phyloP scores from a whole-genome alignment of 2,329 filamentous ascomycete genomes.

The Hypoxylon sp. region DNA sequence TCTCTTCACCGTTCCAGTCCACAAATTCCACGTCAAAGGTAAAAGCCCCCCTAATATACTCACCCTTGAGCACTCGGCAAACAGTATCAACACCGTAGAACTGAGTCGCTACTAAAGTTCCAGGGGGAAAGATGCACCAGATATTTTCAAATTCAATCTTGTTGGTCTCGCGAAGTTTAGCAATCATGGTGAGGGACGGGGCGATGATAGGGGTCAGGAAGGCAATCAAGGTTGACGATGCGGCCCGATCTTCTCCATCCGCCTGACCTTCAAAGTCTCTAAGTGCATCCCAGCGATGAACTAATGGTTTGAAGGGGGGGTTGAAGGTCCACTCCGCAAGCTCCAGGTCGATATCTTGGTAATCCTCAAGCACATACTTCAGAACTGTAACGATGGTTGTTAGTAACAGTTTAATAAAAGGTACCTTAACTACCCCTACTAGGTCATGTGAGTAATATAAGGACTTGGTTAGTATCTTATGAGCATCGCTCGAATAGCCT shows the following conservation, averaged over 20 bases:
- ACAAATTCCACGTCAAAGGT: conserved; percentile 55
- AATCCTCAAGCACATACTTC: conserved; percentile 51
- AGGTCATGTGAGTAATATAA: neutral
- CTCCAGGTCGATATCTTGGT: conserved; percentile 56
- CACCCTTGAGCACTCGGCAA: conserved; percentile 55
- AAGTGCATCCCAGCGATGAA: conserved; percentile 56
- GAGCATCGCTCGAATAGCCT: neutral
- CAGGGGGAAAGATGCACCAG: conserved; percentile 57
- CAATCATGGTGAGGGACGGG: conserved; percentile 48
- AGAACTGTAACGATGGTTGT: conserved; percentile 52
- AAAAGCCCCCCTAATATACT: conserved; percentile 19
- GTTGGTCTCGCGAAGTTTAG: conserved; percentile 50
- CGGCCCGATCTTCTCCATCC: neutral
- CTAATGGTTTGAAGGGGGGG: conserved; percentile 55
- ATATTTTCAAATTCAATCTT: conserved; percentile 53
- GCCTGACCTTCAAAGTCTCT: conserved; percentile 32
- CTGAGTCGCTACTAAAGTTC: conserved; percentile 53
- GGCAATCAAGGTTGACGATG: conserved; percentile 46
- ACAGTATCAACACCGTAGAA: conserved; percentile 57
- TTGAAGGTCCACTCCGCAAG: conserved; percentile 55
- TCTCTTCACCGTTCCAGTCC: conserved; percentile 56
- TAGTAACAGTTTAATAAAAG: neutral
- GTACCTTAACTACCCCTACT: too few species aligned
- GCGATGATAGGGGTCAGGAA: conserved; percentile 55
- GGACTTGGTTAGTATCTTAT: neutral